Evolutionary conservation across 2,329 filamentous ascomycete genomes (phyloP).

Genomic region (Ceratocystis huliohia): DNA sequence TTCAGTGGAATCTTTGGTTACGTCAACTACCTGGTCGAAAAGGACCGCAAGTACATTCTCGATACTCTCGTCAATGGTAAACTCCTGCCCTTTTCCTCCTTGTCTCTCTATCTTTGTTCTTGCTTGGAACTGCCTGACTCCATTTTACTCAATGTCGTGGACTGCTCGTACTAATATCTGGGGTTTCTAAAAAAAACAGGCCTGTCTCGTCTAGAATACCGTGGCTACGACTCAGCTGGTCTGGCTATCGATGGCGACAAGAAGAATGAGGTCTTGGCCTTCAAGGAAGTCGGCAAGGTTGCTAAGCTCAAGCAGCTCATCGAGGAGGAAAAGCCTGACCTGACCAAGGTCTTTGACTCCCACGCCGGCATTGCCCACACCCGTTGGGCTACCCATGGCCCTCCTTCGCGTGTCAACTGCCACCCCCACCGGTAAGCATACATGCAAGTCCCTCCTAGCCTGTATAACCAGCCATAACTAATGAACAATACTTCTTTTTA

Average conservation of each 20-base stretch:
- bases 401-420: conserved; percentile 89
- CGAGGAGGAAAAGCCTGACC: conserved; percentile 66
- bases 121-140: too few relatives aligned
- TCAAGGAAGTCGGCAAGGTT: conserved; percentile 99
- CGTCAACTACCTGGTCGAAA: conserved; percentile 98
- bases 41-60: conserved; percentile 92
- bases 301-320: conserved; percentile 91
- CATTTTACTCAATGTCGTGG: neutral
- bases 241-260: conserved; percentile 94
- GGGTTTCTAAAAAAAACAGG: conserved; percentile 39
- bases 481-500: conserved; percentile 28
- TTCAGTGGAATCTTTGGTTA: conserved; percentile 89
- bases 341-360: conserved; percentile 89
- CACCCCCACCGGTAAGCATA: conserved; percentile 80
- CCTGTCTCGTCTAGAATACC: conserved; percentile 90
- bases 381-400: conserved; percentile 94
- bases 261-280: conserved; percentile 93
- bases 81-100: conserved; percentile 28
- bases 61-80: conserved; percentile 91
- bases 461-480: neutral
- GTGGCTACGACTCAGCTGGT: conserved; percentile 96
- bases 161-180: conserved; percentile 1
- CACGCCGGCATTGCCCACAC: conserved; percentile 98
- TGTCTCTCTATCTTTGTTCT: neutral
- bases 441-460: neutral